Base-by-base conservation (phyloP, 73 alveolate species). In the Stentor roeselii region DNA sequence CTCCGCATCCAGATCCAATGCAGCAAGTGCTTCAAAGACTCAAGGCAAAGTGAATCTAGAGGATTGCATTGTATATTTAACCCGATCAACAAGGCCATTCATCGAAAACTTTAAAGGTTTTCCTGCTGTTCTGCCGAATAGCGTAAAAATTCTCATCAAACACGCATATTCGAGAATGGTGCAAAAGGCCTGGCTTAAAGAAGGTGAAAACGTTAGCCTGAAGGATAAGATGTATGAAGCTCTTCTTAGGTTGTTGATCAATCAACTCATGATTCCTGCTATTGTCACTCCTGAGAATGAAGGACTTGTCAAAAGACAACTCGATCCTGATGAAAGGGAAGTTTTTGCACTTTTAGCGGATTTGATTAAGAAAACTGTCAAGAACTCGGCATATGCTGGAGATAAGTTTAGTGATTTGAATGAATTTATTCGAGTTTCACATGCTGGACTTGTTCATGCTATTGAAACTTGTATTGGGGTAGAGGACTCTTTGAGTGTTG, bases 121-220 rank as follows among this genome's bases (percentile, higher is more conserved):
- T 2, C 80, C 80, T 0, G 37, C 42, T 27, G 34, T 34, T 32
- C 80, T 67, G 27, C 80, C 80, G 0, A 67, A 21, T n/a, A 21
- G 42, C 34, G 34, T 67, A 67, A 67, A 67, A 67, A 67, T 67
- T 2, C 80, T 67, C 37, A n/a, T 67, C 41, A 67, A 67, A 40
- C 80, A 67, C 41, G 37, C 80, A 21, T 67, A 27, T 34, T 30
- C 37, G 42, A 67, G 34, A 67, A 67, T 67, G 80, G 80, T 32
- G 0, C 21, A 67, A 27, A 67, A 67, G 34, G 80, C 80, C 1
- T 67, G 80, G 80, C 80, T 67, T 30, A 21, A 32, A 21, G 80
- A 67, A 67, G 37, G 15, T 0, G 41, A 27, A 36, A 36, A 67
- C 1, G 80, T 27, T 36, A 36, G 21, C 1, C 27, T 32, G 27